Percentiles rank a stretch among this genome's conserved stretches.
Conservation (phyloP, 169 alveolate genomes). For the Theileria equi region DNA sequence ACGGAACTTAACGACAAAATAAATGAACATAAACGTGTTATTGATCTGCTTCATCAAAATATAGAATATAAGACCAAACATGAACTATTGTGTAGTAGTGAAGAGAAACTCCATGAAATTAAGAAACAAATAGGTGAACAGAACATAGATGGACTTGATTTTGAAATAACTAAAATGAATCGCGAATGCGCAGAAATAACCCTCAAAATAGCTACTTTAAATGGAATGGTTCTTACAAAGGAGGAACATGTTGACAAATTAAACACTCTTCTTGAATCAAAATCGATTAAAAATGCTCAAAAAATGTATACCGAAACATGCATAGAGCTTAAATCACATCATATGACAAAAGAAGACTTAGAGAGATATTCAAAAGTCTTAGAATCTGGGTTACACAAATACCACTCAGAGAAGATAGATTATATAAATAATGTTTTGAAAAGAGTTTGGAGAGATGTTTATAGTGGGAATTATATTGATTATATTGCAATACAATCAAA, state of each 20-base stretch:
- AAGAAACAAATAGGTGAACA: slow-evolving; percentile 49
- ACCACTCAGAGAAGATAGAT: slow-evolving; percentile 64
- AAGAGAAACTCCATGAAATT: slow-evolving; percentile 33
- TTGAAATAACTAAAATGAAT: neutral
- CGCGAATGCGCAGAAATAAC: neutral
- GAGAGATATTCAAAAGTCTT: slow-evolving; percentile 53
- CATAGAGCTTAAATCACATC: slow-evolving; percentile 23
- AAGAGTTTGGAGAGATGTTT: slow-evolving; percentile 94
- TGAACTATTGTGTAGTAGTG: slow-evolving; percentile 44
- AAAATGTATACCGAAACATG: slow-evolving; percentile 21
- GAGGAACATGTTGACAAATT: slow-evolving; percentile 29
- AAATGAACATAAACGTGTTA: slow-evolving; percentile 21
- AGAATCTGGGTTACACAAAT: slow-evolving; percentile 66
- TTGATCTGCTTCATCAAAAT: slow-evolving; percentile 56
- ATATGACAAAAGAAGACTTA: slow-evolving; percentile 48
- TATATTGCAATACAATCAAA: slow-evolving; percentile 74
- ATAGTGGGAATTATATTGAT: slow-evolving; percentile 92
- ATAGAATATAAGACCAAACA: slow-evolving; percentile 38
- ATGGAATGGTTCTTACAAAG: slow-evolving; percentile 30
- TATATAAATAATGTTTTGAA: slow-evolving; percentile 87
- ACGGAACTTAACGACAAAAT: slow-evolving; percentile 47
- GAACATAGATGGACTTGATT: no score
- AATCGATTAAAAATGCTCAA: slow-evolving; percentile 7
- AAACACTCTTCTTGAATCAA: slow-evolving; percentile 2
- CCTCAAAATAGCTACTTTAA: slow-evolving; percentile 32